Conservation (phyloP, 371 early-diverging fungal genomes). For the Mucor plumbeus region DNA sequence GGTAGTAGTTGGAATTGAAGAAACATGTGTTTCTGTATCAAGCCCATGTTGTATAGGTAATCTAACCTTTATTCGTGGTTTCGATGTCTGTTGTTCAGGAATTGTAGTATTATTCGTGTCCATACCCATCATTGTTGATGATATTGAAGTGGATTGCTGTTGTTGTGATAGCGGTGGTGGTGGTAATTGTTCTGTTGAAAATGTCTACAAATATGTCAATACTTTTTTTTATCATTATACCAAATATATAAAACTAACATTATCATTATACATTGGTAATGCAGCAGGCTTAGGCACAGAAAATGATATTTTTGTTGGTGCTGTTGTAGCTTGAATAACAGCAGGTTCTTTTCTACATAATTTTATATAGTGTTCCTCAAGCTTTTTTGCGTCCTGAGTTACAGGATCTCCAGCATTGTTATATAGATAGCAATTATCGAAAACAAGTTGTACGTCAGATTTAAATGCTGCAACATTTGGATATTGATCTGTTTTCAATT, state of each 20-base stretch:
- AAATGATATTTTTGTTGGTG: background rate
- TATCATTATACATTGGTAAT: background rate
- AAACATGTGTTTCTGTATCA: background rate
- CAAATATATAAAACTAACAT: background rate
- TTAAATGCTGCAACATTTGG: constrained; percentile 47
- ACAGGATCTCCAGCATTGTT: constrained; percentile 83
- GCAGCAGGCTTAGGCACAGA: background rate
- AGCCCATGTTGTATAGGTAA: background rate
- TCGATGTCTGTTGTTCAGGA: background rate
- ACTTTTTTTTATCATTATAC: background rate
- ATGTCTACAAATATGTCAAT: background rate
- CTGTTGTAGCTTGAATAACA: constrained; percentile 4
- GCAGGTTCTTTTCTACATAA: constrained; percentile 27
- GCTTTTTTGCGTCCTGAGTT: constrained; percentile 60
- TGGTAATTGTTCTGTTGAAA: background rate
- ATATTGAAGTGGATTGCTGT: background rate
- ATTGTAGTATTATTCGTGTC: background rate
- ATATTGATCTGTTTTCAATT: constrained; percentile 58
- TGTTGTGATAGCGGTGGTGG: background rate
- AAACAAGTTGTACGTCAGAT: constrained; percentile 53
- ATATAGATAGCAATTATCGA: constrained; percentile 68
- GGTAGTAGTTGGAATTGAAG: no score
- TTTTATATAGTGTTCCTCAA: constrained; percentile 62
- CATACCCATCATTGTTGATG: background rate
- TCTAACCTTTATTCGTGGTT: constrained; percentile 5